phyloP scores from a whole-genome alignment of 2,329 filamentous ascomycete species.

The Graphiopsis chlorocephala region DNA sequence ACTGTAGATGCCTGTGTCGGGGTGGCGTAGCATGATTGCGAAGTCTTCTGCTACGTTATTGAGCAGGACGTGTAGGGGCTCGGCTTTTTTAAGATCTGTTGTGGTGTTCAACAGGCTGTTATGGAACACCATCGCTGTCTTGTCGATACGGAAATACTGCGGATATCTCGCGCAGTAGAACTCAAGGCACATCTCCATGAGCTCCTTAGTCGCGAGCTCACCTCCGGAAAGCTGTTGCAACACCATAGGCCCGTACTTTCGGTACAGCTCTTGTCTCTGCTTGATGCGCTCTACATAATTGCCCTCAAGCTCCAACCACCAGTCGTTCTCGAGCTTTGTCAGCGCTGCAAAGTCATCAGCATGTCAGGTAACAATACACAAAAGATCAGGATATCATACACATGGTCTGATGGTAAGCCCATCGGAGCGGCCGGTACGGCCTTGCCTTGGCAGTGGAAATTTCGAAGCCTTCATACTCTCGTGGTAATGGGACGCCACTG shows the following conservation, averaged over 20 bases:
- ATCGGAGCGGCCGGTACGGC: slow-evolving; percentile 78
- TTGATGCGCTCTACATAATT: slow-evolving; percentile 67
- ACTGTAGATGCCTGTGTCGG: slow-evolving; percentile 67
- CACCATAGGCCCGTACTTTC: slow-evolving; percentile 61
- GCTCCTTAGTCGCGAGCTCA: slow-evolving; percentile 75
- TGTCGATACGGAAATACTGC: slow-evolving; percentile 63
- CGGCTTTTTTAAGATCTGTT: slow-evolving; percentile 59
- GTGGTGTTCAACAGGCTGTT: slow-evolving; percentile 66
- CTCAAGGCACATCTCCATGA: slow-evolving; percentile 83
- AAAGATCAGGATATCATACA: slow-evolving; percentile 53
- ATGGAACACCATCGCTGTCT: slow-evolving; percentile 56
- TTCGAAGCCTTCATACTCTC: slow-evolving; percentile 63
- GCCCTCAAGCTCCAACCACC: slow-evolving; percentile 84
- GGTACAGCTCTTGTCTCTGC: slow-evolving; percentile 65
- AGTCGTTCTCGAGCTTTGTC: slow-evolving; percentile 74
- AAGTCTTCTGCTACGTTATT: slow-evolving; percentile 85
- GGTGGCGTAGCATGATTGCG: slow-evolving; percentile 69
- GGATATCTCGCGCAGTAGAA: slow-evolving; percentile 79
- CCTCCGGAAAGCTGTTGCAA: slow-evolving; percentile 69
- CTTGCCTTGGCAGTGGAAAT: slow-evolving; percentile 66
- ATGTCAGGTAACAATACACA: background rate
- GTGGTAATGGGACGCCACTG: slow-evolving; percentile 70
- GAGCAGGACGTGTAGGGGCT: slow-evolving; percentile 68
- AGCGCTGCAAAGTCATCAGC: slow-evolving; percentile 54
- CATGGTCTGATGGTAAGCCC: slow-evolving; percentile 89